Evolutionary conservation across 2,329 filamentous ascomycete species (phyloP).

Genomic region (Epichloe bromicola): DNA sequence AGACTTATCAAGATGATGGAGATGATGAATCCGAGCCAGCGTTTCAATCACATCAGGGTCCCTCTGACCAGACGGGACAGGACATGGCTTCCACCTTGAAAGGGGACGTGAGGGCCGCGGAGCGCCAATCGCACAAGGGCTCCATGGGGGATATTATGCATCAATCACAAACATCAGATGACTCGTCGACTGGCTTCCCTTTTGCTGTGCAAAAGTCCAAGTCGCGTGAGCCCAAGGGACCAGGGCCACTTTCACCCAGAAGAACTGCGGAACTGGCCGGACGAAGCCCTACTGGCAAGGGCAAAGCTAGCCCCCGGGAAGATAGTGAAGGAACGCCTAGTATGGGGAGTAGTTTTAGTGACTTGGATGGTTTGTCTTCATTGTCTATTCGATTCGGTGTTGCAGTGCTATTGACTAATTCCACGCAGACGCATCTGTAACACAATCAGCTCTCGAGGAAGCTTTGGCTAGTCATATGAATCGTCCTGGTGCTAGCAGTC

Average conservation of each 20-base stretch:
- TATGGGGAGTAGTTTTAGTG: slow-evolving; percentile 78
- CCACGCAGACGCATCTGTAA: slow-evolving; percentile 57
- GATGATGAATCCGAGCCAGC: slow-evolving; percentile 45
- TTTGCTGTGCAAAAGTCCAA: slow-evolving; percentile 18
- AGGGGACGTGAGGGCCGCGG: slow-evolving; percentile 26
- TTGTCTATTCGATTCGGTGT: slow-evolving; percentile 1
- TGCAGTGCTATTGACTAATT: not conserved
- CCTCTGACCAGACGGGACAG: slow-evolving; percentile 23
- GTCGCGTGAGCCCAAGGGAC: slow-evolving; percentile 21
- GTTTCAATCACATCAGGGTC: slow-evolving; percentile 35
- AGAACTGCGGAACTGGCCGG: slow-evolving; percentile 45
- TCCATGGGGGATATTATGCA: slow-evolving; percentile 23
- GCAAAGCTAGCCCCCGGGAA: slow-evolving; percentile 40
- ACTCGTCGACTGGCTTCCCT: slow-evolving; percentile 41
- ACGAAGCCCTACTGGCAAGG: slow-evolving; percentile 37
- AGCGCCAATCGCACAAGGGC: slow-evolving; percentile 16
- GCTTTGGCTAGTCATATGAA: slow-evolving; percentile 47
- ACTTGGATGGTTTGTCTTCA: slow-evolving; percentile 53
- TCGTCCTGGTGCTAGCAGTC: slow-evolving; percentile 21
- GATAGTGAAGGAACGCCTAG: slow-evolving; percentile 63
- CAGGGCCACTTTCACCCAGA: slow-evolving; percentile 42
- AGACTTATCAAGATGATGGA: slow-evolving; percentile 34
- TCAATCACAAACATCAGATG: slow-evolving; percentile 48
- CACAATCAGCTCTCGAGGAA: slow-evolving; percentile 69
- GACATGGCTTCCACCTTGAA: slow-evolving; percentile 41